phyloP scores from a whole-genome alignment of 2,329 filamentous ascomycete species.

The Phialophora verrucosa region DNA sequence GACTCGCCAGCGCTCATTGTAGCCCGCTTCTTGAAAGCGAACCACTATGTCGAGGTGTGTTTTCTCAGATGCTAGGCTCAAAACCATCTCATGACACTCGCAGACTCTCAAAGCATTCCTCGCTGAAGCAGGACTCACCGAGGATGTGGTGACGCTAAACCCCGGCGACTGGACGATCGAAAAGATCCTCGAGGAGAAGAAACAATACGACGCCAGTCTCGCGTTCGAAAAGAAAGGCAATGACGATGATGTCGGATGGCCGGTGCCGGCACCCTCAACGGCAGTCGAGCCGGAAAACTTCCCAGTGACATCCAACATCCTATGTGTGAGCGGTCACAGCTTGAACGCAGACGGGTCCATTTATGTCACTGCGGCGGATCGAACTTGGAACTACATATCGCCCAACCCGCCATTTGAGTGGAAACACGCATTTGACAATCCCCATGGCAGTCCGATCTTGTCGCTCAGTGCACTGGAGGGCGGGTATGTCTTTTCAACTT shows the following conservation, averaged over 20 bases:
- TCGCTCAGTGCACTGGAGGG: conserved; percentile 54
- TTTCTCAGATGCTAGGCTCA: neutral
- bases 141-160: conserved; percentile 53
- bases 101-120: conserved; percentile 65
- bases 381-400: conserved; percentile 28
- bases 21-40: conserved; percentile 51
- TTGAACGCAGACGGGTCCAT: conserved; percentile 21
- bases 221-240: conserved; percentile 63
- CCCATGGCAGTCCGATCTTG: conserved; percentile 54
- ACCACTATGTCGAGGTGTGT: conserved; percentile 48
- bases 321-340: conserved; percentile 31
- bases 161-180: conserved; percentile 61
- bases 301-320: conserved; percentile 39
- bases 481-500: conserved; percentile 58
- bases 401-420: conserved; percentile 23
- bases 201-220: conserved; percentile 60
- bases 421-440: conserved; percentile 18
- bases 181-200: conserved; percentile 65
- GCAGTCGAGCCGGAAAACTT: conserved; percentile 32
- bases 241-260: conserved; percentile 53
- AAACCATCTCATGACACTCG: neutral
- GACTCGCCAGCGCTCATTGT: conserved; percentile 45
- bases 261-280: conserved; percentile 44
- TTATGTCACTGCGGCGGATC: conserved; percentile 33
- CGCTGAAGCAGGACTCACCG: conserved; percentile 59